A percentile compares a stretch with the other conserved stretches of the same genome.
Conservation (phyloP, 2,329 filamentous ascomycete species). For the Phoma sp. region DNA sequence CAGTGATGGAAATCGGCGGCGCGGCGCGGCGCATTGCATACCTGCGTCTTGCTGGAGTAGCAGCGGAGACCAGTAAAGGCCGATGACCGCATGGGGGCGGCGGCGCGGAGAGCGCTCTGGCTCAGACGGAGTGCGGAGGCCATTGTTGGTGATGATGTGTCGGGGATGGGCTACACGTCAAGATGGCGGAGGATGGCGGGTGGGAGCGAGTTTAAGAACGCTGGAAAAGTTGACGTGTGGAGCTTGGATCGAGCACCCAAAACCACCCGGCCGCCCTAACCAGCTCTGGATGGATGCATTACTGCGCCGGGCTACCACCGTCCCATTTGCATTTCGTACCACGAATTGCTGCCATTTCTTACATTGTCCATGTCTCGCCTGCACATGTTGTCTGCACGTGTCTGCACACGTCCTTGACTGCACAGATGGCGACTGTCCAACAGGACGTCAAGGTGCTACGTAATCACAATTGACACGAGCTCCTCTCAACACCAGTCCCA, state of each 20-base stretch:
- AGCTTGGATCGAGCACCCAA: conserved; percentile 6
- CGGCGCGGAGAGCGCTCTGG: conserved; percentile 80
- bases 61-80: conserved; percentile 84
- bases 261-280: conserved; percentile 4
- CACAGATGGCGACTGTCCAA: background rate
- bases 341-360: no score
- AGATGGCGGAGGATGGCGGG: conserved; percentile 46
- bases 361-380: no score
- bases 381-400: background rate
- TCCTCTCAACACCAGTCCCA: background rate
- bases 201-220: conserved; percentile 37
- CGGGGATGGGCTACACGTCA: conserved; percentile 25
- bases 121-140: conserved; percentile 82
- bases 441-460: conserved; percentile 4
- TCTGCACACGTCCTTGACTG: background rate
- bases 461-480: background rate
- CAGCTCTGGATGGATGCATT: conserved; percentile 1
- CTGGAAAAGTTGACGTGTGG: conserved; percentile 34
- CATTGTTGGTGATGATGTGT: conserved; percentile 65
- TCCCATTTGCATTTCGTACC: conserved; percentile 3
- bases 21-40: conserved; percentile 52
- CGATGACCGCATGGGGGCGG: conserved; percentile 68
- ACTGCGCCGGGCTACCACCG: background rate
- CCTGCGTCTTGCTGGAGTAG: conserved; percentile 93
- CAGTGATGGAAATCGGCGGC: conserved; percentile 28